Evolutionary conservation across 1,139 yeast genomes (phyloP).

Genomic region (Blastobotrys petasosporus): DNA sequence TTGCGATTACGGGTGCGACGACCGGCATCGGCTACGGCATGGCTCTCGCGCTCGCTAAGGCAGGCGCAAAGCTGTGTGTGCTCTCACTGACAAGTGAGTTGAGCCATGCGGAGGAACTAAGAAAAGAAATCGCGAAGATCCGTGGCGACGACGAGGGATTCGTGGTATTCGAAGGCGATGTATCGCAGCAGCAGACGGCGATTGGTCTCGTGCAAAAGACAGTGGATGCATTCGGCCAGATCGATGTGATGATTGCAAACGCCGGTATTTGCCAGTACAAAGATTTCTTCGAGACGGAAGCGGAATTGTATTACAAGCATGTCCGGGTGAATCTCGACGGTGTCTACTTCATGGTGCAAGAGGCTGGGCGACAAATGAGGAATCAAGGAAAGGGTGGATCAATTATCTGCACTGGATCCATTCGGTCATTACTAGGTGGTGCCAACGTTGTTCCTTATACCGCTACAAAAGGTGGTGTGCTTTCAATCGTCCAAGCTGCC

Average conservation of each 20-base stretch:
- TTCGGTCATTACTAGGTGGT: conserved; percentile 34
- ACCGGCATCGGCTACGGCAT: conserved; percentile 40
- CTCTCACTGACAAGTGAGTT: conserved; percentile 26
- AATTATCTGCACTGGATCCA: conserved; percentile 35
- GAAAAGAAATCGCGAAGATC: conserved; percentile 26
- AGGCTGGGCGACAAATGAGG: conserved; percentile 42
- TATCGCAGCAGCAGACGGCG: conserved; percentile 38
- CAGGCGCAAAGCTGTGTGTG: conserved; percentile 24
- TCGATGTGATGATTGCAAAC: conserved; percentile 42
- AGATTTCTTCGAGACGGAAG: conserved; percentile 35
- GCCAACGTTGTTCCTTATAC: conserved; percentile 40
- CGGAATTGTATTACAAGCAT: conserved; percentile 36
- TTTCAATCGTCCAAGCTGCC: conserved; percentile 41
- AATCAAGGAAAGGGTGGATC: conserved; percentile 45
- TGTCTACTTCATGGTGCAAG: conserved; percentile 41
- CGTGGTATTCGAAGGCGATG: conserved; percentile 40
- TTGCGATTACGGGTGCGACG: conserved; percentile 38
- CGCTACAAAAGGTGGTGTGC: conserved; percentile 46
- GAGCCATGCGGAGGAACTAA: conserved; percentile 21
- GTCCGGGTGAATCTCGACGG: conserved; percentile 41
- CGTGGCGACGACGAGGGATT: conserved; percentile 25
- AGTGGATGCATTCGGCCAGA: conserved; percentile 38
- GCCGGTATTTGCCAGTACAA: conserved; percentile 43
- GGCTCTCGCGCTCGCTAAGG: conserved; percentile 32
- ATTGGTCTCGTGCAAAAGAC: conserved; percentile 33